Percentiles rank a stretch among this genome's conserved stretches.
These are phyloP conservation scores for Tetrahymena malaccensis DNA, from an alignment of 73 alveolate species.

Conservation along the genomic window DNA sequence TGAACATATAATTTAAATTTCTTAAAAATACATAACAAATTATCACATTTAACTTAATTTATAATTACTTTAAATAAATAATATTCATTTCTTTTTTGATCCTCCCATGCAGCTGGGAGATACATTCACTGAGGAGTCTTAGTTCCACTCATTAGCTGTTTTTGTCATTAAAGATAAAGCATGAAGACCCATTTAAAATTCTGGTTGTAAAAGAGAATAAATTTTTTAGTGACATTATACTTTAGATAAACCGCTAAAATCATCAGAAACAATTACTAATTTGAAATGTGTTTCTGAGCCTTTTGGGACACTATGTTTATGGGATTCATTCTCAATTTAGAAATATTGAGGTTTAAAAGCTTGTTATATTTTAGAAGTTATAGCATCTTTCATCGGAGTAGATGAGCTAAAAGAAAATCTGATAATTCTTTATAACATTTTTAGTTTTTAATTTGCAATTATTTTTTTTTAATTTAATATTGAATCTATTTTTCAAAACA, in stretches of 20 bases:
- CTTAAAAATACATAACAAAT: too few species aligned
- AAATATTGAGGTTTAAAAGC: neutral
- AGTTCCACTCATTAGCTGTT: neutral
- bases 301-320: neutral
- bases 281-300: neutral
- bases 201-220: neutral
- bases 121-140: neutral
- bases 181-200: neutral
- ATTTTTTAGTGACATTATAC: neutral
- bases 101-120: neutral
- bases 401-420: neutral
- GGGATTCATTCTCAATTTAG: neutral
- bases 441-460: neutral
- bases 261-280: neutral
- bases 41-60: too few species aligned
- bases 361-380: neutral
- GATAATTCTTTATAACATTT: neutral
- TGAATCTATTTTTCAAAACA: too few species aligned
- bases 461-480: neutral
- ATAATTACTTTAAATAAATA: neutral
- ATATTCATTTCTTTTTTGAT: neutral
- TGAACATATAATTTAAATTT: too few species aligned
- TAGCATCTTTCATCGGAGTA: neutral
- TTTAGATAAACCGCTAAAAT: neutral
- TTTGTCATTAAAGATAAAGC: neutral